Evolutionary conservation across 805 yeast genomes (phyloP).

Genomic region (Wickerhamomyces xylosicus): DNA sequence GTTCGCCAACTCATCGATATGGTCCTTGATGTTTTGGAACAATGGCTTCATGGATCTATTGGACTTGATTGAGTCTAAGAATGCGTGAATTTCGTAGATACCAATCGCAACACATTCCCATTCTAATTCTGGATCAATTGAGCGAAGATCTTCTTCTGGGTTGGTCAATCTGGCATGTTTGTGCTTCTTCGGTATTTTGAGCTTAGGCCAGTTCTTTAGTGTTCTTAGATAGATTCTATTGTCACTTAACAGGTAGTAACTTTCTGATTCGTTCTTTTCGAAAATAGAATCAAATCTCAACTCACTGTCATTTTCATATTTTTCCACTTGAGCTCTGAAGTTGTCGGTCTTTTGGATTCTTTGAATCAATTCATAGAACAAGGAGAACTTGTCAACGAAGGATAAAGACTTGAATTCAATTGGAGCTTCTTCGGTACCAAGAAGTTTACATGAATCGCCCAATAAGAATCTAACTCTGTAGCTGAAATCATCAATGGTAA

Average conservation of each 20-base stretch:
- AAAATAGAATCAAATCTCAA: conserved; percentile 23
- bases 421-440: conserved; percentile 18
- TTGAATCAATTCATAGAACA: conserved; percentile 33
- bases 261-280: conserved; percentile 10
- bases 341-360: conserved; percentile 32
- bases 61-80: conserved; percentile 18
- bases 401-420: conserved; percentile 29
- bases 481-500: conserved; percentile 16
- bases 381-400: conserved; percentile 37
- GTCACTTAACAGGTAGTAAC: conserved; percentile 35
- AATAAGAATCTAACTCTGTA: conserved; percentile 17
- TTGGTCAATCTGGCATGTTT: conserved; percentile 18
- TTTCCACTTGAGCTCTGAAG: conserved; percentile 39
- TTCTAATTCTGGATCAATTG: conserved; percentile 27
- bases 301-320: conserved; percentile 20
- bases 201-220: conserved; percentile 19
- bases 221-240: conserved; percentile 38
- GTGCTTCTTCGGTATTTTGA: conserved; percentile 25
- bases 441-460: conserved; percentile 13
- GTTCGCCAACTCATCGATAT: conserved; percentile 24
- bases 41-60: conserved; percentile 23
- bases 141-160: conserved; percentile 17
- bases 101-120: conserved; percentile 34
- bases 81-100: conserved; percentile 31
- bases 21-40: conserved; percentile 20